Percentiles rank a stretch among this genome's conserved stretches.
Conservation (phyloP, 345 rosid genomes). For the Citrus glauca region DNA sequence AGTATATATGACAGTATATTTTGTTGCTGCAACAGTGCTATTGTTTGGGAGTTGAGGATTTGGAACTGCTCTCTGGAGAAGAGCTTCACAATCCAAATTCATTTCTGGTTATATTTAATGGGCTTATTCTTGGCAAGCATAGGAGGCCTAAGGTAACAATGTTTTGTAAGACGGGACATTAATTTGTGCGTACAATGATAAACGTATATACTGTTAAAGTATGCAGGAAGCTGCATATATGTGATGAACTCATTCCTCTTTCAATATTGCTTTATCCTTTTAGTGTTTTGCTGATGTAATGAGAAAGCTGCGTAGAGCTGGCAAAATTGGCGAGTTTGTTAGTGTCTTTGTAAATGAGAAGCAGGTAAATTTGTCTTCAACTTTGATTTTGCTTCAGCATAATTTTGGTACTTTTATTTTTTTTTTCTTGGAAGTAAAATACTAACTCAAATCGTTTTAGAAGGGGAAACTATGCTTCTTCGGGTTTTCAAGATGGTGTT, state of each 20-base stretch:
- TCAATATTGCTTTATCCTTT: constrained; percentile 16
- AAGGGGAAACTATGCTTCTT: not conserved
- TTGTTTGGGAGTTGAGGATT: constrained; percentile 76
- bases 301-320: constrained; percentile 87
- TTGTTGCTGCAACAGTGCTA: constrained; percentile 60
- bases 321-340: constrained; percentile 89
- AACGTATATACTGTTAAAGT: not conserved
- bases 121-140: constrained; percentile 92
- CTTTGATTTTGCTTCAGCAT: not conserved
- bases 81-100: constrained; percentile 88
- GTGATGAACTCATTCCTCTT: constrained; percentile 2
- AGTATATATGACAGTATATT: not conserved
- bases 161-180: not conserved
- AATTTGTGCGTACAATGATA: not conserved
- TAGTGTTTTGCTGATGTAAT: constrained; percentile 66
- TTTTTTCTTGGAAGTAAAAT: not conserved
- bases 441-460: not conserved
- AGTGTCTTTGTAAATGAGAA: constrained; percentile 84
- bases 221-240: constrained; percentile 8
- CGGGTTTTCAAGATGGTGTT: not conserved
- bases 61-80: constrained; percentile 77
- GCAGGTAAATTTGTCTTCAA: constrained; percentile 56
- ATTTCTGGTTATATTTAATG: constrained; percentile 75
- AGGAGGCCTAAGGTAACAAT: constrained; percentile 80
- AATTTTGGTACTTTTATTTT: not conserved